Evolutionary conservation across 1,284 basidiomycete species (phyloP), one percentile per base, ranked within the genome.

Genomic region (Trametes polyzona): DNA sequence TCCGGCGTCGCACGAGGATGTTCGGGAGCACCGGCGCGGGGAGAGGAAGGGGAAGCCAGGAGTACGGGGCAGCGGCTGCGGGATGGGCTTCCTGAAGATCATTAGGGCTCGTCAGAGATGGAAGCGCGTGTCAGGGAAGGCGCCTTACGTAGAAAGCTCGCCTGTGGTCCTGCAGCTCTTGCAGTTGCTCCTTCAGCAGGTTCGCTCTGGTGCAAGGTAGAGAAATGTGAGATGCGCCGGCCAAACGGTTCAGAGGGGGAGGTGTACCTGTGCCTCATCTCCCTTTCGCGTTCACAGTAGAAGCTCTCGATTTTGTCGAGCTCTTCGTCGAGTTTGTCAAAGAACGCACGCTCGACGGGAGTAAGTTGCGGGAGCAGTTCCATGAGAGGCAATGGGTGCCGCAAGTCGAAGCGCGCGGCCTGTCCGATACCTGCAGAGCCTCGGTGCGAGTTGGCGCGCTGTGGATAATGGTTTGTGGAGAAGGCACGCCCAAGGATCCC

Each of bases 241-340:
- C n/a, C 14, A 33, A 6, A 1, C 32, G 23, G 12, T 17, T n/a
- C 21, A n/a, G 8, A 3, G 23, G 3, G 8, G 35, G 33, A 17
- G 68, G 36, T 47, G 68, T 71, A 55, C 83, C 81, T 57, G 78
- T 79, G 26, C 73, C 74, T 21, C 75, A 73, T 73, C 62, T 94
- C 92, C 23, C 78, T 75, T 71, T 93, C 92, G 23, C 89, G 81
- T 23, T 83, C 83, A 8, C 82, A 68, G 69, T 93, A 98, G 71
- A 98, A 98, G 2, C 76, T 74, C 67, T 95, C 88, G 21, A 96
- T 84, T 76, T 96, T 93, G 52, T 88, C 84, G 0, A 96, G 75
- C 69, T 96, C 86, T 0, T 69, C 69, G 62, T 95, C 89, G 2
- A 96, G 78, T 35, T 84, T 78, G 6, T 84, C 79, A 62, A 96